Conservation (phyloP, 2,329 filamentous ascomycete genomes). For the Ampelomyces quisqualis region DNA sequence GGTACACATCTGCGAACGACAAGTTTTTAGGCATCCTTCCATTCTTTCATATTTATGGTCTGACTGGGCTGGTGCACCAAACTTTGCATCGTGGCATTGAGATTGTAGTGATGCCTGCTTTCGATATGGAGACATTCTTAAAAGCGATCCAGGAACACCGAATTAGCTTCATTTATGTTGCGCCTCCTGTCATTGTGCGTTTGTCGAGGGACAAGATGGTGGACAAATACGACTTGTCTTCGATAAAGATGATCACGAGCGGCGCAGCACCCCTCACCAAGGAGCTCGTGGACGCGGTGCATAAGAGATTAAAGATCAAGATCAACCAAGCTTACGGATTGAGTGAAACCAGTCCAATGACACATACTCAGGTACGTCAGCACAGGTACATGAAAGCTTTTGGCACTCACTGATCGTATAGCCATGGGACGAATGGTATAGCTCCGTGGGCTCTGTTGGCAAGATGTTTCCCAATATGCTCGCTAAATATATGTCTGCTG, state of each 20-base stretch:
- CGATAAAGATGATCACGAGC: conserved; percentile 77
- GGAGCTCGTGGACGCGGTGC: conserved; percentile 74
- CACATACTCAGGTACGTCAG: conserved; percentile 24
- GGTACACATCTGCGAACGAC: conserved; percentile 62
- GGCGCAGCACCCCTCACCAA: conserved; percentile 80
- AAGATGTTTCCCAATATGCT: conserved; percentile 74
- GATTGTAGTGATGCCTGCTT: conserved; percentile 71
- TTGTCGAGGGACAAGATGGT: conserved; percentile 77
- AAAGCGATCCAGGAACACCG: conserved; percentile 69
- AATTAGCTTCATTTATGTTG: conserved; percentile 76
- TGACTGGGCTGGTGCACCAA: conserved; percentile 70
- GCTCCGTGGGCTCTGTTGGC: conserved; percentile 66
- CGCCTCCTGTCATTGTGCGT: conserved; percentile 77
- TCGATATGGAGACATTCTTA: conserved; percentile 78
- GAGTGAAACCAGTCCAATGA: conserved; percentile 29
- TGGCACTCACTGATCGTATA: conserved; percentile 1
- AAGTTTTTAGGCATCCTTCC: conserved; percentile 75
- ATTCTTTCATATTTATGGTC: conserved; percentile 88
- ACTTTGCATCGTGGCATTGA: conserved; percentile 66
- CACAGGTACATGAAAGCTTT: too few species aligned
- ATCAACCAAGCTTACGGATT: conserved; percentile 30
- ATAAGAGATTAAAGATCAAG: conserved; percentile 62
- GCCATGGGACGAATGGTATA: conserved; percentile 30
- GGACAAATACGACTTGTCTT: conserved; percentile 74
- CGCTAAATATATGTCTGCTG: conserved; percentile 70